Evolutionary conservation across 352 stramenopile species (phyloP), one percentile per base, ranked within the genome.

Genomic region (Globisporangium rhizosaccharum): DNA sequence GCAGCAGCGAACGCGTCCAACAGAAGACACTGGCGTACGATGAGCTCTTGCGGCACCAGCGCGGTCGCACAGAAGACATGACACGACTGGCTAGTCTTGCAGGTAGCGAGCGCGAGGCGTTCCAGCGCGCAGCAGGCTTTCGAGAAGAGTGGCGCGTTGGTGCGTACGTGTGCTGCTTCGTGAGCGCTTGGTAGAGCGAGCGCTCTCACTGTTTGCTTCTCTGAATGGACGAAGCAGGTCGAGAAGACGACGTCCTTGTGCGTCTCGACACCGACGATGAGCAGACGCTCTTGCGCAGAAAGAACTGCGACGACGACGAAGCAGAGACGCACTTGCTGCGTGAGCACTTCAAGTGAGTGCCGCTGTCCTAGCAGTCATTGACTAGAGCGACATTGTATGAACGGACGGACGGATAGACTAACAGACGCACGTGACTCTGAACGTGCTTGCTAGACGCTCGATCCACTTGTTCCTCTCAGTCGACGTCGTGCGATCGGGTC

Each of bases 141-240:
- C 64, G 72, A 42, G 72, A 81, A 60, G 67, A 81, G 51, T 81
- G 72, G 72, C 70, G 72, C 3, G 61, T 66, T 44, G 66, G 71
- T 76, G 57, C 36, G 64, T 51, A 1, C 12, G 18, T 14, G 26
- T 41, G 11, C 33, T 11, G 2, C 33, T 10, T 12, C 6, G 8
- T 39, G 33, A 14, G 33, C 33, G 8, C 33, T 10, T 39, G 33
- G 6, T 12, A 5, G 33, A 39, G 33, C 33, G 6, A 39, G 33
- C 0, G 33, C 6, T 39, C 33, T 39, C 33, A 39, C 33, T 39
- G 33, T 11, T 3, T 8, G 33, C 7, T 12, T 9, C 11, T 53
- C 28, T 39, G 33, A 12, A 39, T 39, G 33, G 11, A 8, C 9
- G 15, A 8, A 7, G 8, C 52, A 65, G 42, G 42, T 8, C 53